Evolutionary conservation across 768 basidiomycete species (phyloP).

Genomic region (Trametes meyenii): DNA sequence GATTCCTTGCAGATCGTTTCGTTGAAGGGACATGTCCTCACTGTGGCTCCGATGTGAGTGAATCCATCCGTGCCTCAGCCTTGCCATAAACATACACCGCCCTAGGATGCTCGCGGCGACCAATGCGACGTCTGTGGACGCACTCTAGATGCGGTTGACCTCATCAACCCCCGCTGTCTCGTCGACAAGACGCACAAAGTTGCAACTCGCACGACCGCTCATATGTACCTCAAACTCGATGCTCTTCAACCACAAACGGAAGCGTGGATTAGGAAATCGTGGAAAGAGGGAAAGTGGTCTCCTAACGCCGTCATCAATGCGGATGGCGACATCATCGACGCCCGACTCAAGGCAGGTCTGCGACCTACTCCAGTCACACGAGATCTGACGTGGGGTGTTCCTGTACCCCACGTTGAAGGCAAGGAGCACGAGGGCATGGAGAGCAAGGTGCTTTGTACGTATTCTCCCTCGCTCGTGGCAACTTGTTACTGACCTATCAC

Average conservation of each 20-base stretch:
- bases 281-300: slow-evolving; percentile 87
- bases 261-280: slow-evolving; percentile 83
- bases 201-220: slow-evolving; percentile 74
- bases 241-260: slow-evolving; percentile 79
- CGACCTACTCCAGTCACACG: slow-evolving; percentile 90
- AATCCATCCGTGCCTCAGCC: neutral
- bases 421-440: slow-evolving; percentile 85
- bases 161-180: slow-evolving; percentile 93
- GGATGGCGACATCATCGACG: slow-evolving; percentile 88
- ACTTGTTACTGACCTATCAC: neutral
- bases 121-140: slow-evolving; percentile 95
- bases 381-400: slow-evolving; percentile 96
- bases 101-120: slow-evolving; percentile 93
- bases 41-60: slow-evolving; percentile 78
- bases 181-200: slow-evolving; percentile 81
- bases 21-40: slow-evolving; percentile 98
- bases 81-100: neutral
- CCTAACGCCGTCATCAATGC: slow-evolving; percentile 88
- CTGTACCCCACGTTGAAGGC: slow-evolving; percentile 73
- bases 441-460: slow-evolving; percentile 94
- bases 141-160: slow-evolving; percentile 90
- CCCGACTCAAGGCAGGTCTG: slow-evolving; percentile 82
- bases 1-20: slow-evolving; percentile 95
- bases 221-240: slow-evolving; percentile 92
- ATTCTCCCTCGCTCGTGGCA: neutral